phyloP scores from a whole-genome alignment of 805 yeast genomes.

The Naumovozyma baii region DNA sequence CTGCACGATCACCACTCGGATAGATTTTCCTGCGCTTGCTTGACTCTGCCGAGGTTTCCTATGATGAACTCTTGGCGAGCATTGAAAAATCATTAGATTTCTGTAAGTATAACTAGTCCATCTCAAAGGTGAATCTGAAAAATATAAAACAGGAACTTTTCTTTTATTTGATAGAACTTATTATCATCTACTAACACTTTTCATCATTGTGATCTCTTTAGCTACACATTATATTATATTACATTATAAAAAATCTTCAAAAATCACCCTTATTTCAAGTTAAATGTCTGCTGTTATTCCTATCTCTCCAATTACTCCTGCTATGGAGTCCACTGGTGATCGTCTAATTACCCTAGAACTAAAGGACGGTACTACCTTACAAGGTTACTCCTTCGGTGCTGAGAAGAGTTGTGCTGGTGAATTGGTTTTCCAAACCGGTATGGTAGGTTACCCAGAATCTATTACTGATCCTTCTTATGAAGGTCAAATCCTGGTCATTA shows the following conservation, averaged over 20 bases:
- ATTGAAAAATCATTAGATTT: no score
- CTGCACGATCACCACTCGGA: background rate
- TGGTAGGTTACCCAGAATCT: slow-evolving; percentile 98
- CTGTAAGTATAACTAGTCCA: no score
- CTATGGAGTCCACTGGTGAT: slow-evolving; percentile 75
- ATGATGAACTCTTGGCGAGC: no score
- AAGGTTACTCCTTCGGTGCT: slow-evolving; percentile 97
- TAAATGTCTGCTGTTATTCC: slow-evolving; percentile 37
- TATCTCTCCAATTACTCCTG: slow-evolving; percentile 82
- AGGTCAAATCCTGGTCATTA: slow-evolving; percentile 93
- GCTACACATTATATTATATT: no score
- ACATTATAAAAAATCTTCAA: no score
- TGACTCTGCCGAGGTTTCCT: background rate
- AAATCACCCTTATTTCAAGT: background rate
- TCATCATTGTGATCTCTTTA: no score
- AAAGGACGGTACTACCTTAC: slow-evolving; percentile 74
- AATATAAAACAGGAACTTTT: no score
- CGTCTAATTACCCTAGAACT: slow-evolving; percentile 80
- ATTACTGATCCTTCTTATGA: slow-evolving; percentile 97
- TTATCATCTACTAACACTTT: no score
- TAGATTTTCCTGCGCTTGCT: background rate
- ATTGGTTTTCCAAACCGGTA: slow-evolving; percentile 97
- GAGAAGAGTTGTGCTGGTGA: slow-evolving; percentile 86
- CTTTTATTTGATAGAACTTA: no score
- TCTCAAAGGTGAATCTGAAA: no score